These are phyloP conservation scores for Cryomyces minteri DNA, from an alignment of 495 filamentous ascomycete species.

Conservation along the genomic window DNA sequence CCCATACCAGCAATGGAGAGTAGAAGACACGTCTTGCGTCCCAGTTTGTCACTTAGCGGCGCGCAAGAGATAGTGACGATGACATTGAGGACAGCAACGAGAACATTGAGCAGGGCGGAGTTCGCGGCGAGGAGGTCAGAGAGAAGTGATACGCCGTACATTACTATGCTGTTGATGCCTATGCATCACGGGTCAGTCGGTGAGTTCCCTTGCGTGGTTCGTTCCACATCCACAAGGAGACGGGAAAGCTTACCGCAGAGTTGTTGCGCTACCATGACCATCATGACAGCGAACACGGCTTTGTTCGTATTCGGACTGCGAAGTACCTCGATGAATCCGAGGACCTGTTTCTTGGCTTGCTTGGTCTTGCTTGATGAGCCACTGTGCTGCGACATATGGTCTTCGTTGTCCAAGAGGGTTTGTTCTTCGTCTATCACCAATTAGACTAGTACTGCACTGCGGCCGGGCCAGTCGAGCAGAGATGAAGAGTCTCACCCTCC, in stretches of 20 bases:
- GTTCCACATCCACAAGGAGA: neutral
- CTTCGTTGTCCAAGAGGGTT: slow-evolving; percentile 15
- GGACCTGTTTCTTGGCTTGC: slow-evolving; percentile 19
- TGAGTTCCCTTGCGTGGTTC: too few relatives aligned
- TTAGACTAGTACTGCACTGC: neutral
- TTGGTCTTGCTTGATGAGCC: slow-evolving; percentile 14
- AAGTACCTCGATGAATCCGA: slow-evolving; percentile 51
- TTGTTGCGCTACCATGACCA: slow-evolving; percentile 86
- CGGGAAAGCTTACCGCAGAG: slow-evolving; percentile 25
- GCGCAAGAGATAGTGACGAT: slow-evolving; percentile 63
- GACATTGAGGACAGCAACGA: slow-evolving; percentile 74
- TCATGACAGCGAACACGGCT: slow-evolving; percentile 68
- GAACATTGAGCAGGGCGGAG: slow-evolving; percentile 63
- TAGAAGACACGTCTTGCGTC: slow-evolving; percentile 68
- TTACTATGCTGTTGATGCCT: slow-evolving; percentile 91
- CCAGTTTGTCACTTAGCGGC: slow-evolving; percentile 67
- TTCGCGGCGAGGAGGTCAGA: slow-evolving; percentile 55
- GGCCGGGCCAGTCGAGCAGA: slow-evolving; percentile 1
- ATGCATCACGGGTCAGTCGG: slow-evolving; percentile 16
- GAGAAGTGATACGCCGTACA: slow-evolving; percentile 89
- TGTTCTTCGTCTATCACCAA: slow-evolving; percentile 17
- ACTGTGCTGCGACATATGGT: slow-evolving; percentile 1
- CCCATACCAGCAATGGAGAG: slow-evolving; percentile 72
- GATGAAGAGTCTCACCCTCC: slow-evolving; percentile 7
- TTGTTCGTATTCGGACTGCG: slow-evolving; percentile 47